Evolutionary conservation across 169 alveolate genomes (phyloP).

Genomic region (Eimeria tenella): DNA sequence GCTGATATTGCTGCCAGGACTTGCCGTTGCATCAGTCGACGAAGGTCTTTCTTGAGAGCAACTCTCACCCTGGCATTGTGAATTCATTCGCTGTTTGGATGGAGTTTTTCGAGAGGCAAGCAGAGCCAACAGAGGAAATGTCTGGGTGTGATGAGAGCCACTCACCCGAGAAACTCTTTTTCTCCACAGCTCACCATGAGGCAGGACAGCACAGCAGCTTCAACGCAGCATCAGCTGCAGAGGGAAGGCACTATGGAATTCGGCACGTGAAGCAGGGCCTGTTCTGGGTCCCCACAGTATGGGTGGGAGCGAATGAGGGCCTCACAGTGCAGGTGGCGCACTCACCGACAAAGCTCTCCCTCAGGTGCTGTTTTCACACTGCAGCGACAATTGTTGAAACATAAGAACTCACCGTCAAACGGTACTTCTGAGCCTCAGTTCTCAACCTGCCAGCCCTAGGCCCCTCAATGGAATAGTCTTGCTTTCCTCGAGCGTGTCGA

Average conservation of each 20-base stretch:
- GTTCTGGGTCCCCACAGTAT: neutral
- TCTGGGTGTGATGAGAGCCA: neutral
- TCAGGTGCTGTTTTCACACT: neutral
- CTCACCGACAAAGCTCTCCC: neutral
- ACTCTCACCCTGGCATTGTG: neutral
- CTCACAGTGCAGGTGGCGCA: neutral
- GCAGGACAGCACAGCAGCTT: neutral
- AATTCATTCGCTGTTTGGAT: slow-evolving; percentile 1
- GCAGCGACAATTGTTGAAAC: no score
- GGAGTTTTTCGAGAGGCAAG: neutral
- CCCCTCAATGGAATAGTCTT: neutral
- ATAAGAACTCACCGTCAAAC: neutral
- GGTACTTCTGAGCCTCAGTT: neutral
- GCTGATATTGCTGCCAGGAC: neutral
- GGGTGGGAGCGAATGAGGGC: neutral
- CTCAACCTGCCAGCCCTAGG: neutral
- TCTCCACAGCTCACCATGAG: neutral
- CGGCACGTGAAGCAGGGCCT: slow-evolving; percentile 15
- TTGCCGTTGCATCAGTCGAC: neutral
- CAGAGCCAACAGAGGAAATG: neutral
- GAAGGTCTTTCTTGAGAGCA: neutral
- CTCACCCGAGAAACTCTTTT: neutral
- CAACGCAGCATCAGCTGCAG: neutral
- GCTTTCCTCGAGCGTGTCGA: neutral
- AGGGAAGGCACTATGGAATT: neutral